Evolutionary conservation across 75 land plant genomes (phyloP).

Genomic region (Chamaecyparis obtusa): DNA sequence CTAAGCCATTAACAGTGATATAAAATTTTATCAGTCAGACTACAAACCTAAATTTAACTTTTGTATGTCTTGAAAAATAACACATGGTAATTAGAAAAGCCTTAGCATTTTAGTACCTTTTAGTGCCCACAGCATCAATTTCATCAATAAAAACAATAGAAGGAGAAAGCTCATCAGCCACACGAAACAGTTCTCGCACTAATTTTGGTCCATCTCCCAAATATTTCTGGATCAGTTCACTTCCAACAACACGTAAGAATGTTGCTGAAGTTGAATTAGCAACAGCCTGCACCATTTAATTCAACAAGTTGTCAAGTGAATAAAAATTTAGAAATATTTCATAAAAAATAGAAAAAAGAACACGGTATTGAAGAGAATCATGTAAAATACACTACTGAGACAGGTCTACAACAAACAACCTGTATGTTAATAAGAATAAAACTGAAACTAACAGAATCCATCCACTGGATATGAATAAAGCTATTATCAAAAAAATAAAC

Average conservation of each 20-base stretch:
- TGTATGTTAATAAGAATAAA: neutral
- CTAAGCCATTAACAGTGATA: neutral
- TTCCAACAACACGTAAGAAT: constrained; percentile 88
- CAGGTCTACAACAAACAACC: neutral
- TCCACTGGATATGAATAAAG: neutral
- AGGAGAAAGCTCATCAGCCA: constrained; percentile 92
- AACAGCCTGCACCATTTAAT: constrained; percentile 57
- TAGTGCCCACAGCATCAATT: constrained; percentile 95
- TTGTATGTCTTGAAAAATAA: neutral
- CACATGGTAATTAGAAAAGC: neutral
- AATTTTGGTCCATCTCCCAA: constrained; percentile 93
- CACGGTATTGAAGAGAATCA: neutral
- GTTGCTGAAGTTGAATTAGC: constrained; percentile 93
- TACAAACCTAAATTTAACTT: neutral
- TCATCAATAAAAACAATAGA: constrained; percentile 96
- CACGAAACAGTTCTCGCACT: constrained; percentile 83
- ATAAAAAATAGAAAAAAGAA: neutral
- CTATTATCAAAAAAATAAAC: neutral
- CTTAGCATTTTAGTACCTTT: constrained; percentile 44
- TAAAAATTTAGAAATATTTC: neutral
- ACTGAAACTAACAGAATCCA: neutral
- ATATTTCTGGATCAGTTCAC: constrained; percentile 89
- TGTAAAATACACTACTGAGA: neutral
- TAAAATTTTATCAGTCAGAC: neutral
- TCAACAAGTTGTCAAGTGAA: neutral